Base-by-base conservation (phyloP, 768 basidiomycete genomes). In the Multifurca ochricompacta region DNA sequence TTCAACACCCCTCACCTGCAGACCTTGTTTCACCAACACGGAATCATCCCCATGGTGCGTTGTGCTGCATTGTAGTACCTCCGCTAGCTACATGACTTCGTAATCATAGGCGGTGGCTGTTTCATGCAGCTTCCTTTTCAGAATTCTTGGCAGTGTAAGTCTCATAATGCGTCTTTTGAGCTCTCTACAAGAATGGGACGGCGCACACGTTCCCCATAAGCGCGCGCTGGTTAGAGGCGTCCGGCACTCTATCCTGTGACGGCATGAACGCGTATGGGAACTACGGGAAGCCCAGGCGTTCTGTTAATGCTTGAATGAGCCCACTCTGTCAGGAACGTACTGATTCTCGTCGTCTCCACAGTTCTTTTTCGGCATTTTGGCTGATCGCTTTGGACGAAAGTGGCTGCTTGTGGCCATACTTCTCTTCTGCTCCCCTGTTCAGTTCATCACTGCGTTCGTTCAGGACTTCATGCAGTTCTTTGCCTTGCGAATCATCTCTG, bases 371-470 rank as follows among this genome's bases (percentile, higher is more conserved):
- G 92, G 91, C 44, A 67, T 91, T 35, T 62, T 85, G 18, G 87
- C 87, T 1, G 94, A 96, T 66, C 80, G 93, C 3, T 94, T 75
- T 67, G 94, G 94, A 4, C 79, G 93, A 25, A 94, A 93, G 75
- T 96, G 92, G 91, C 92, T 91, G 7, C 74, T 94, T 3, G 81
- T 95, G 28, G 59, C 63, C 59, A 92, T 91, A 65, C 74, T 94
- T 28, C 36, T 90, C 25, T 64, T 92, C 43, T 79, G 90, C 58
- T 74, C 78, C n/a, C 67, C 78, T 7, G 79, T 96, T 48, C 82
- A 92, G 64, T 77, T 96, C 21, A 86, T 81, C 0, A 81, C 82
- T 2, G 84, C 87, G 19, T 97, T 93, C 69, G 81, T 82, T 37
- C 74, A 83, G 14, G 88, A 83, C 0, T 95, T 80, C 69, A 27